phyloP scores from a whole-genome alignment of 2,329 filamentous ascomycete species.

The Scolecobasidium constrictum region DNA sequence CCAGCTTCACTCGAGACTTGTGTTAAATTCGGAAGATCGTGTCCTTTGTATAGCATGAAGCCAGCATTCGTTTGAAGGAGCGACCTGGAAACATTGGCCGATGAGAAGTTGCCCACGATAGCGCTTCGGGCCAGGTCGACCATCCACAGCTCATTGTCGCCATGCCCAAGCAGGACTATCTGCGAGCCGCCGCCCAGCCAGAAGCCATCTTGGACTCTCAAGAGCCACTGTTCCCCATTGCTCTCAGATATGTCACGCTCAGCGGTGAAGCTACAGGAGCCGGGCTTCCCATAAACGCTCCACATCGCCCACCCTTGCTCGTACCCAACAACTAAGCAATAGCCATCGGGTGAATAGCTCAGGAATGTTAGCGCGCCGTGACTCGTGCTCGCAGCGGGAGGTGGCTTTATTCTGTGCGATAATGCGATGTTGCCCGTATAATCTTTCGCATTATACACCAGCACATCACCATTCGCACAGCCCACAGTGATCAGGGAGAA shows the following conservation, averaged over 20 bases:
- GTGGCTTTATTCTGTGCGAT: conserved; percentile 66
- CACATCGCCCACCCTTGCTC: conserved; percentile 89
- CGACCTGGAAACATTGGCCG: conserved; percentile 81
- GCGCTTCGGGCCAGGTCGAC: conserved; percentile 91
- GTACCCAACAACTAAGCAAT: conserved; percentile 90
- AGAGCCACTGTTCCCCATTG: conserved; percentile 78
- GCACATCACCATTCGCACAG: conserved; percentile 66
- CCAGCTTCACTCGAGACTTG: conserved; percentile 86
- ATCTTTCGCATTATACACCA: conserved; percentile 87
- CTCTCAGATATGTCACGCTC: conserved; percentile 52
- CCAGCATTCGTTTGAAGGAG: conserved; percentile 80
- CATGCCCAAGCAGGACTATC: conserved; percentile 60
- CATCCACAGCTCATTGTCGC: conserved; percentile 71
- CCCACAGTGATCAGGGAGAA: conserved; percentile 90
- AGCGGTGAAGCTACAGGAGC: conserved; percentile 70
- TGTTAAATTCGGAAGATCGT: conserved; percentile 81
- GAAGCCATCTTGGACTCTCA: conserved; percentile 62
- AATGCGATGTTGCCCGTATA: conserved; percentile 86
- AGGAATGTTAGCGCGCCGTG: conserved; percentile 66
- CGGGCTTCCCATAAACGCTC: conserved; percentile 92
- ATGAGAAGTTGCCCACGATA: conserved; percentile 82
- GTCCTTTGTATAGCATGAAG: conserved; percentile 86
- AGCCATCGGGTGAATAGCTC: conserved; percentile 87
- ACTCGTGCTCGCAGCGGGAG: conserved; percentile 50
- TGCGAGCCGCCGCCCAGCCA: conserved; percentile 88